Evolutionary conservation across 2,329 filamentous ascomycete genomes (phyloP), one percentile per base, ranked within the genome.

Genomic region (Dothiorella sarmentorum): DNA sequence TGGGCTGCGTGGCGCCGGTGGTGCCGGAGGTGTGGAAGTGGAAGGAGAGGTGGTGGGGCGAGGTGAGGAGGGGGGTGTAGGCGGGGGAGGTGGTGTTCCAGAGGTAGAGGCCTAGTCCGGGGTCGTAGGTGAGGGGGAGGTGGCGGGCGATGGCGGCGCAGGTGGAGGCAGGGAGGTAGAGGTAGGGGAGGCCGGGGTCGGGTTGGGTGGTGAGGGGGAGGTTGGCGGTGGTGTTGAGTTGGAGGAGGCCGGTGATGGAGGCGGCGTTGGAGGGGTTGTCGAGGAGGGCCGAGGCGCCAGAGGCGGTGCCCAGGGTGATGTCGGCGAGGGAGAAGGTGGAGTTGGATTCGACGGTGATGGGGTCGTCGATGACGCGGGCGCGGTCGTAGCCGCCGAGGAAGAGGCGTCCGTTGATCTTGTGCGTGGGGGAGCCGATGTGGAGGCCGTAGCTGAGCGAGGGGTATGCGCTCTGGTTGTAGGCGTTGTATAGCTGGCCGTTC

Each of bases 1-100:
- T 77, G 0, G 69, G 71, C 38, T 76, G 60, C 29, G 71, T 71
- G 2, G 51, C 20, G 33, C 29, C 64, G 29, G 22, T 62, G 3
- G 67, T 61, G 53, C 29, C 22, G 0, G 66, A 68, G 27, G 68
- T 67, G 29, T 18, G 13, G 38, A 80, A 76, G 7, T 69, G 68
- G 59, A 79, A 79, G 24, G 68, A 63, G 1, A 79, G 66, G 17
- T 72, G 71, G 11, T 75, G 70, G 0, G 76, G 71, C 0, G 77
- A 79, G n/a, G 65, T 68, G 11, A 78, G 63, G 18, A 79, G 73
- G 24, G 68, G 66, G 2, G 65, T 49, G 60, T 74, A 79, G 35
- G 67, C 65, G n/a, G 62, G 58, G 15, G 67, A 53, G 2, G 38
- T 44, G 3, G 64, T 67, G 49, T 72, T 63, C 70, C 69, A 72